phyloP scores from a whole-genome alignment of 106 monocot species.

The Hemerocallis citrina region DNA sequence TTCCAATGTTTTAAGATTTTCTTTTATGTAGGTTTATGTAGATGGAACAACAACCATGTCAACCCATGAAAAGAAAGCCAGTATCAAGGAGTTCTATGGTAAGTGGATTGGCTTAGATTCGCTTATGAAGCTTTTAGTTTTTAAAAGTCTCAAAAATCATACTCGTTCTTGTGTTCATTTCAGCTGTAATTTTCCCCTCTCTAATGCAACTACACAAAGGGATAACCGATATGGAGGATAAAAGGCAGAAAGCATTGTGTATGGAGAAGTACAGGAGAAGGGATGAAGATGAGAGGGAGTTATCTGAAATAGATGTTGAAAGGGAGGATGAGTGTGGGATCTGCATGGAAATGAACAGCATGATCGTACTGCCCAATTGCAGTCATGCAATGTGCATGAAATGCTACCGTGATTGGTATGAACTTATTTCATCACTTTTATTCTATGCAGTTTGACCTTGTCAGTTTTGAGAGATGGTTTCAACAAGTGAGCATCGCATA shows the following conservation, averaged over 20 bases:
- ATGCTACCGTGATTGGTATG: constrained; percentile 82
- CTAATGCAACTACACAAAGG: constrained; percentile 59
- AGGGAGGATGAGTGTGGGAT: constrained; percentile 87
- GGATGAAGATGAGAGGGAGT: constrained; percentile 35
- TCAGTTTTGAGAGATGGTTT: background rate
- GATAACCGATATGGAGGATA: constrained; percentile 78
- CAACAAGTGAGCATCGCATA: background rate
- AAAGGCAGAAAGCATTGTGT: constrained; percentile 62
- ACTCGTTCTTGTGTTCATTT: background rate
- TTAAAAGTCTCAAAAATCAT: background rate
- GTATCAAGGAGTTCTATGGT: constrained; percentile 84
- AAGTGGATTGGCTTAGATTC: constrained; percentile 5
- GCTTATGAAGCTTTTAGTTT: background rate
- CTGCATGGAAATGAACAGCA: constrained; percentile 88
- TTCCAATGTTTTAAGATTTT: background rate
- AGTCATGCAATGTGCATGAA: constrained; percentile 81
- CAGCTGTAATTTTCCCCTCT: constrained; percentile 67
- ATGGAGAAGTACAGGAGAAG: constrained; percentile 60
- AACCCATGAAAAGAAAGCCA: constrained; percentile 90
- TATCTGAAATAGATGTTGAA: constrained; percentile 48
- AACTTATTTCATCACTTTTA: background rate
- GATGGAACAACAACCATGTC: constrained; percentile 98
- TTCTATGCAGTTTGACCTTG: too few species aligned
- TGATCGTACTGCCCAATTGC: constrained; percentile 79
- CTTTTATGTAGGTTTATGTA: constrained; percentile 59